Conservation (phyloP, 2,329 filamentous ascomycete genomes). For the Alternaria consortialis region DNA sequence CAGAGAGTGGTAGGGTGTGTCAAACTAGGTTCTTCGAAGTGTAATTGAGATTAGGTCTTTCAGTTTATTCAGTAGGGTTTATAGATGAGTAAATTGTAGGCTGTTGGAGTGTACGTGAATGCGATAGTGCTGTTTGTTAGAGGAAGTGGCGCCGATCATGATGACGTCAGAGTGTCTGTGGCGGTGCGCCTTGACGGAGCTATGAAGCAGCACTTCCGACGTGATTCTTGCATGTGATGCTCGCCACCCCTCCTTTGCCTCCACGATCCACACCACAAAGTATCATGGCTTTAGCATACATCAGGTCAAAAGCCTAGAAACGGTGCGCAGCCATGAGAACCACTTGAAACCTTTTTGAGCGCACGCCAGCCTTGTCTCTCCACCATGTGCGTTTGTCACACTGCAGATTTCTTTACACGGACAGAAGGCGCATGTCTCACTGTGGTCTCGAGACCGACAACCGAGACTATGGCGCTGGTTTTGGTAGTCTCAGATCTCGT, state of each 20-base stretch:
- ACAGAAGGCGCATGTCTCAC: slow-evolving; percentile 17
- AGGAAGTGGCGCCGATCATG: background rate
- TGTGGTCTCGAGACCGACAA: slow-evolving; percentile 17
- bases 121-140: background rate
- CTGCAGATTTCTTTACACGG: slow-evolving; percentile 11
- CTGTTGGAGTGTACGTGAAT: background rate
- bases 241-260: background rate
- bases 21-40: background rate
- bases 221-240: slow-evolving; percentile 7
- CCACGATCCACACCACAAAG: background rate
- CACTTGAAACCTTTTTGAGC: background rate
- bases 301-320: background rate
- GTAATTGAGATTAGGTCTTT: background rate
- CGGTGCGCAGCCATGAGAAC: background rate
- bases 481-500: slow-evolving; percentile 19
- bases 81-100: background rate
- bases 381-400: slow-evolving; percentile 29
- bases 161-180: slow-evolving; percentile 18
- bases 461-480: slow-evolving; percentile 14
- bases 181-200: background rate
- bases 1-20: background rate
- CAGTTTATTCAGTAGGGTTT: background rate
- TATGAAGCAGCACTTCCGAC: background rate
- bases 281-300: background rate
- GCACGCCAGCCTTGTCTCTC: slow-evolving; percentile 15